These are phyloP conservation scores for Astrothelium subdiscretum DNA, from an alignment of 495 filamentous ascomycete genomes.

Conservation along the genomic window DNA sequence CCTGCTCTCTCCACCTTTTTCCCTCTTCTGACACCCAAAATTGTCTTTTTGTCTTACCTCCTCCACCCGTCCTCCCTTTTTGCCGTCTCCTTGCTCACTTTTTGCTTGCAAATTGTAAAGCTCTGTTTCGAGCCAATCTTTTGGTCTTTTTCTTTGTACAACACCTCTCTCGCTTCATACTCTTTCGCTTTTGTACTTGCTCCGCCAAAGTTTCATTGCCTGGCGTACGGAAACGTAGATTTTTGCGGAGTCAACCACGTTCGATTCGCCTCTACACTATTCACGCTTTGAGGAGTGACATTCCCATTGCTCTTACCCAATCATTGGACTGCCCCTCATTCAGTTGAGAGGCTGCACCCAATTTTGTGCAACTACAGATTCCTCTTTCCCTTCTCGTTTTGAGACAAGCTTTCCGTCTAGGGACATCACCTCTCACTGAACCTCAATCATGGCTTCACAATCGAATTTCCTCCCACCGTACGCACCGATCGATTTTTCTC, in stretches of 20 bases:
- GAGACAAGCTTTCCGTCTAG: background rate
- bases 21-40: background rate
- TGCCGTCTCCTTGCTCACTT: background rate
- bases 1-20: background rate
- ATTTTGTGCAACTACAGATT: background rate
- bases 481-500: conserved; percentile 25
- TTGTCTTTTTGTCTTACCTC: background rate
- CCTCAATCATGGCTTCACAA: background rate
- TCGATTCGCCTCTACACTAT: background rate
- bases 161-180: background rate
- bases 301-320: background rate
- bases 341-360: background rate
- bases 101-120: background rate
- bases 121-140: no score
- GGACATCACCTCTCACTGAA: background rate
- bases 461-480: background rate
- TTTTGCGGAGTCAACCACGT: no score
- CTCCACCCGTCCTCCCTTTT: background rate
- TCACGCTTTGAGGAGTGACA: background rate
- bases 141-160: background rate
- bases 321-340: background rate
- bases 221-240: background rate
- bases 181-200: background rate
- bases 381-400: background rate
- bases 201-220: background rate